A percentile compares a stretch with the other conserved stretches of the same genome.
These are phyloP conservation scores for Neophaeococcomyces aloes DNA, from an alignment of 2,329 filamentous ascomycete genomes.

Conservation along the genomic window DNA sequence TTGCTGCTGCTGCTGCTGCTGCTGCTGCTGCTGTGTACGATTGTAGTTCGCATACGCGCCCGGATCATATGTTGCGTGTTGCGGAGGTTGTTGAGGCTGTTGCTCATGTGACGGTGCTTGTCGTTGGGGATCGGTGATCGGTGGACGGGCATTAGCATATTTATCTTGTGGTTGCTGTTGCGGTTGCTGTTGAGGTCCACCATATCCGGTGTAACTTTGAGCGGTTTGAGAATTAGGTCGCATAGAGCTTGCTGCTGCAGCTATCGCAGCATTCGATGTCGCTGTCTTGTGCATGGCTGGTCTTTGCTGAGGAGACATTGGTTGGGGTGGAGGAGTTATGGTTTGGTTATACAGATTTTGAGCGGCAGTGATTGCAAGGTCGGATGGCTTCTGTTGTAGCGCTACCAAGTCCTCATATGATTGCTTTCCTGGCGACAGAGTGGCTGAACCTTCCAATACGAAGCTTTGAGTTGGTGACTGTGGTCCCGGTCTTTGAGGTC, in stretches of 20 bases:
- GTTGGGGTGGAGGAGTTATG: constrained; percentile 26
- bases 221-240: constrained; percentile 32
- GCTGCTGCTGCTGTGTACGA: constrained; percentile 13
- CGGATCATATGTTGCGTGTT: constrained; percentile 38
- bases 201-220: constrained; percentile 4
- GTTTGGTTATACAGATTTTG: constrained; percentile 26
- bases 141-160: constrained; percentile 28
- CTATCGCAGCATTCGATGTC: constrained; percentile 38
- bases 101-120: neutral
- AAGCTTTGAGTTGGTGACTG: constrained; percentile 21
- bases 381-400: constrained; percentile 26
- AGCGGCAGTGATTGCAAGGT: constrained; percentile 22
- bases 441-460: constrained; percentile 20
- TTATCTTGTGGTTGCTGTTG: constrained; percentile 20
- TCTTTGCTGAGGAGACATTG: constrained; percentile 31
- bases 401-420: constrained; percentile 28
- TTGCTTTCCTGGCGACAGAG: constrained; percentile 27
- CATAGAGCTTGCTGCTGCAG: constrained; percentile 38
- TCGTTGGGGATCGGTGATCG: constrained; percentile 14
- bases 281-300: constrained; percentile 25
- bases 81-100: constrained; percentile 30
- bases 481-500: constrained; percentile 41
- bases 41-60: constrained; percentile 31
- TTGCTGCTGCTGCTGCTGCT: constrained; percentile 15
- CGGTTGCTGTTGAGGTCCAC: neutral